phyloP scores from a whole-genome alignment of 148 eudicot genomes.

The Linanthus parryae region DNA sequence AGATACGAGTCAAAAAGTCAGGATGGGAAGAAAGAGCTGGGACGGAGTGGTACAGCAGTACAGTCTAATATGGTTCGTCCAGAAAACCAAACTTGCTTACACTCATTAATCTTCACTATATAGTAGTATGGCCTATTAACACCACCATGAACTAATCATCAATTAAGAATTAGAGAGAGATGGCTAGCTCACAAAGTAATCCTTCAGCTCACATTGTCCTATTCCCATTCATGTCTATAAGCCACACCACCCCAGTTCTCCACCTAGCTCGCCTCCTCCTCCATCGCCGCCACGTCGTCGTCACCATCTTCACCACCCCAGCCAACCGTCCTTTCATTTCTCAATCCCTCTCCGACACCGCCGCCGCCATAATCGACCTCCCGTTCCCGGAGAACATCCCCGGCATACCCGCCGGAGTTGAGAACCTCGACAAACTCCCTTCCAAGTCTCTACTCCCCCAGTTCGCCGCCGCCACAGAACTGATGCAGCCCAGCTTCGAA shows the following conservation, averaged over 20 bases:
- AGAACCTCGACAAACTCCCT: conserved; percentile 11
- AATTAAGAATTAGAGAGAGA: background rate
- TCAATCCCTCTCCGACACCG: background rate
- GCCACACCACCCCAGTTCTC: conserved; percentile 68
- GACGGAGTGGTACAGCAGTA: too few species aligned
- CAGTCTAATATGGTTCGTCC: too few species aligned
- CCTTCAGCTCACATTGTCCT: conserved; percentile 32
- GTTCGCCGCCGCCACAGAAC: background rate
- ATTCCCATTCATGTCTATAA: conserved; percentile 85
- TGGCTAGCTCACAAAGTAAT: background rate
- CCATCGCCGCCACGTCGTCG: background rate
- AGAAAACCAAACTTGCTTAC: too few species aligned
- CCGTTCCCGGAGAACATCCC: conserved; percentile 1
- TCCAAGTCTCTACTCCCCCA: conserved; percentile 3
- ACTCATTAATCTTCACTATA: too few species aligned
- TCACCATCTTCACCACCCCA: conserved; percentile 10
- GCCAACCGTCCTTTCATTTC: conserved; percentile 9
- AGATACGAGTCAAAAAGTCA: too few species aligned
- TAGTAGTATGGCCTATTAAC: too few species aligned
- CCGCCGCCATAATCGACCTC: background rate
- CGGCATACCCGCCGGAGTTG: conserved; percentile 7
- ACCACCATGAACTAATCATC: too few species aligned
- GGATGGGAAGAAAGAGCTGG: too few species aligned
- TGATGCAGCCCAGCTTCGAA: background rate
- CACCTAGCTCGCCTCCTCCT: conserved; percentile 23